Conservation (phyloP, 208 protist species). For the Leishmania tropica region DNA sequence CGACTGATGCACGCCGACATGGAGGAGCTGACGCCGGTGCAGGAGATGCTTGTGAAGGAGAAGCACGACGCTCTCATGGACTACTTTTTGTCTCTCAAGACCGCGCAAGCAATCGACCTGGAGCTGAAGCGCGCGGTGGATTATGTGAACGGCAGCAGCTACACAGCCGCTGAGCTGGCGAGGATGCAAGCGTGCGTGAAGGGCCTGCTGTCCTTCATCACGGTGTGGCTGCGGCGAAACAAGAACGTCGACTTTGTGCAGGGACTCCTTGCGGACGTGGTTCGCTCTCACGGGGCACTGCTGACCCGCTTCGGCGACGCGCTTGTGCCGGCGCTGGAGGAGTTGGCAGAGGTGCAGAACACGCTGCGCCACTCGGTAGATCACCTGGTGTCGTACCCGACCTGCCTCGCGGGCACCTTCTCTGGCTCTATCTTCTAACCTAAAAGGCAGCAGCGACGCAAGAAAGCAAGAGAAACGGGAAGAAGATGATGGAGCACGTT, state of each 20-base stretch:
- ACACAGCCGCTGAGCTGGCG: conserved; percentile 66
- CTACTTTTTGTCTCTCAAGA: conserved; percentile 51
- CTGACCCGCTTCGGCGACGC: conserved; percentile 62
- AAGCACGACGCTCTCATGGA: conserved; percentile 69
- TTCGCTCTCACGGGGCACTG: conserved; percentile 67
- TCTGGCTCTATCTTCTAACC: conserved; percentile 68
- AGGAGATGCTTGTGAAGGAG: conserved; percentile 60
- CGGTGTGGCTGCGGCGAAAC: conserved; percentile 48
- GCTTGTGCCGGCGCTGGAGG: conserved; percentile 44
- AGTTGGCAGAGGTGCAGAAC: conserved; percentile 68
- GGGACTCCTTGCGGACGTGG: conserved; percentile 70
- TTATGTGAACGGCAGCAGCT: conserved; percentile 67
- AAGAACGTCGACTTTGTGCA: conserved; percentile 84
- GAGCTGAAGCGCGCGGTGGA: conserved; percentile 73
- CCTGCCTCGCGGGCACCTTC: conserved; percentile 63
- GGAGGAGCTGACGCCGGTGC: conserved; percentile 53
- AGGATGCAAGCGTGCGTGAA: conserved; percentile 53
- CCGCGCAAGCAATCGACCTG: conserved; percentile 73
- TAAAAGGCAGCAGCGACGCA: conserved; percentile 5
- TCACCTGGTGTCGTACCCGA: conserved; percentile 77
- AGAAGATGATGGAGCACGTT: background rate
- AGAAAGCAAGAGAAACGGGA: background rate
- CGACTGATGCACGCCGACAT: conserved; percentile 42
- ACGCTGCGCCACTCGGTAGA: conserved; percentile 64
- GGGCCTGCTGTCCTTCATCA: conserved; percentile 61